Conservation (phyloP, 163 green algal genomes). For the Scenedesmus sp. region DNA sequence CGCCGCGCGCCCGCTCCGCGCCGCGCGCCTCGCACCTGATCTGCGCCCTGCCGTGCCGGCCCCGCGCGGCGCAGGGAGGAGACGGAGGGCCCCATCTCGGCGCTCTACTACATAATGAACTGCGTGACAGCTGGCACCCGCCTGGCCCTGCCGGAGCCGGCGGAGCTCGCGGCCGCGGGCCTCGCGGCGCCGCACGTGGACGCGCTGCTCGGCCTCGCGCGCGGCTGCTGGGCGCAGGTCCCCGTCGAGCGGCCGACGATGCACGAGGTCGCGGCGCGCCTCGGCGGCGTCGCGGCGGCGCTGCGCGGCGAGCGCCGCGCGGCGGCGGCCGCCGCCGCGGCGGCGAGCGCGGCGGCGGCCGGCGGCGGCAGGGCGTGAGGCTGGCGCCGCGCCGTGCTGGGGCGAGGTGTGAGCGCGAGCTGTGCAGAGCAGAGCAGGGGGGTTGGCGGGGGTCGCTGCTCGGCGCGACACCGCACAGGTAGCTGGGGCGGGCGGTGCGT, state of each 20-base stretch:
- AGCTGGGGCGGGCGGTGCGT: too few relatives aligned
- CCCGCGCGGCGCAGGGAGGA: conserved; percentile 15
- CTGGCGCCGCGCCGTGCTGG: too few relatives aligned
- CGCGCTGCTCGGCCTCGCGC: conserved; percentile 41
- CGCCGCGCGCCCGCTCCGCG: too few relatives aligned
- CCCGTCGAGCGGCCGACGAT: conserved; percentile 56
- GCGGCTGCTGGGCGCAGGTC: conserved; percentile 53
- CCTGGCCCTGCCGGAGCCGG: conserved; percentile 53
- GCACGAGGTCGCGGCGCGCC: conserved; percentile 28
- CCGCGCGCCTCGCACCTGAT: too few relatives aligned
- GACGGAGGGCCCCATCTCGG: conserved; percentile 32
- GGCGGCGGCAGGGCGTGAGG: too few relatives aligned
- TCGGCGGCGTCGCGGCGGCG: conserved; percentile 36
- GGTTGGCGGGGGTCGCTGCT: too few relatives aligned
- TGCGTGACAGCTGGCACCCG: conserved; percentile 51
- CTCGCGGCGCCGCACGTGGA: neutral
- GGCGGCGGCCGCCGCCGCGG: neutral
- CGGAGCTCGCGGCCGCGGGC: conserved; percentile 23
- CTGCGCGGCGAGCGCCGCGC: conserved; percentile 20
- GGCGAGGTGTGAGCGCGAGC: too few relatives aligned
- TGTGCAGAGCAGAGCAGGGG: too few relatives aligned
- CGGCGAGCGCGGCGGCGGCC: neutral
- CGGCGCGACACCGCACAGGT: too few relatives aligned
- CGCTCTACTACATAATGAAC: conserved; percentile 55
- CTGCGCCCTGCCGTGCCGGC: too few relatives aligned